Evolutionary conservation across 1,139 yeast species (phyloP), one percentile per base, ranked within the genome.

Genomic region (Hyphopichia pseudoburtonii): DNA sequence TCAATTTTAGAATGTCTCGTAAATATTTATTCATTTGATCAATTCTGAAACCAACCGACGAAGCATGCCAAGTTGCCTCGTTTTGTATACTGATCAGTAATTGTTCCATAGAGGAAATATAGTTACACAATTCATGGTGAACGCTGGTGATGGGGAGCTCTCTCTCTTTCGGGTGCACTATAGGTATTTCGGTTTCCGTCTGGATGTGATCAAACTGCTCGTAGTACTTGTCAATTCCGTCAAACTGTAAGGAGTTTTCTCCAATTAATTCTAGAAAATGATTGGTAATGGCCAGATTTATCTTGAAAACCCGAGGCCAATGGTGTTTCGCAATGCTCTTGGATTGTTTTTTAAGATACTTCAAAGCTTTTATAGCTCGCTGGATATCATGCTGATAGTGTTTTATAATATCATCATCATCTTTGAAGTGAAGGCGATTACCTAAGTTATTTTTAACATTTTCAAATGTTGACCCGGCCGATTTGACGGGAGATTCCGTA

Each of bases 381-480:
- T 64, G 59, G 22, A 76, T 47, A 43, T 76, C 80, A 38, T 67
- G 66, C 36, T 70, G 65, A 61, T 74, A 75, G 26, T 64, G 65
- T 11, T 51, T 48, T 6, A 74, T 60, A 25, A 67, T 48, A 33
- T 68, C 71, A 47, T 76, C 79, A 39, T 73, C 34, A 19, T 19
- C 26, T 2, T 18, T 32, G 26, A 32, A 32, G 7, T 26, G 22
- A 5, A 12, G 18, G 5, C 18, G 15, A 6, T 9, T 14, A 5
- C 16, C 29, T 11, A 27, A 8, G 5, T n/a, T 19, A 6, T 17
- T 27, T n/a, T 27, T 27, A 3, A 27, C 29, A 15, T 6, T 5
- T n/a, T 27, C 17, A 18, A 27, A 15, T n/a, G 29, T 16, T 15
- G 29, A 16, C 11, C 29, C 29, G 19, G 29, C 15, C 7, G 15